phyloP scores from a whole-genome alignment of 2,329 filamentous ascomycete species.

The Cladosporium halotolerans region DNA sequence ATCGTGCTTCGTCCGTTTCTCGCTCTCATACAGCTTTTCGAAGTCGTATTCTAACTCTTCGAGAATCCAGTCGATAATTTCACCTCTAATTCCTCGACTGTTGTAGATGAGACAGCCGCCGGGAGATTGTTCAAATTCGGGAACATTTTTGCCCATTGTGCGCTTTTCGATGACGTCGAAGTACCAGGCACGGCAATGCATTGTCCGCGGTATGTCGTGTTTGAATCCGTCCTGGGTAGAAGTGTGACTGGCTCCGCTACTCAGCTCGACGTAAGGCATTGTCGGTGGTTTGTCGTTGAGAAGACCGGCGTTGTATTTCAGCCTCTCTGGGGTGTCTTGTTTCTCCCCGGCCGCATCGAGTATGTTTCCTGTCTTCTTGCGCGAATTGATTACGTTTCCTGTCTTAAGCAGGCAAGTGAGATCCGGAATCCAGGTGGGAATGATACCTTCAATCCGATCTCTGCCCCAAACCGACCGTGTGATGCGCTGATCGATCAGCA shows the following conservation, averaged over 20 bases:
- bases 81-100: slow-evolving; percentile 11
- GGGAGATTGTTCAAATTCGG: slow-evolving; percentile 6
- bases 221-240: neutral
- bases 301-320: slow-evolving; percentile 15
- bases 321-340: neutral
- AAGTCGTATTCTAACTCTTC: slow-evolving; percentile 15
- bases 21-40: neutral
- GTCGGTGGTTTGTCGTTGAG: neutral
- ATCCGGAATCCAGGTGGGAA: slow-evolving; percentile 14
- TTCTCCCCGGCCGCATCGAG: neutral
- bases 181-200: slow-evolving; percentile 10
- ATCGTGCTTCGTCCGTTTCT: neutral
- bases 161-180: slow-evolving; percentile 13
- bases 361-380: neutral
- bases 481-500: slow-evolving; percentile 16
- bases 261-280: neutral
- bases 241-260: neutral
- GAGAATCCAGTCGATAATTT: slow-evolving; percentile 15
- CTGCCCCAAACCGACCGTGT: slow-evolving; percentile 9
- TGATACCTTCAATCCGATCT: neutral
- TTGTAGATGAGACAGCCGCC: slow-evolving; percentile 13
- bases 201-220: slow-evolving; percentile 11
- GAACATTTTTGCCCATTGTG: slow-evolving; percentile 12
- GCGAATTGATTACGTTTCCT: neutral
- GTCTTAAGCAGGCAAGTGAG: slow-evolving; percentile 12